Evolutionary conservation across 139 green algal genomes (phyloP).

Genomic region (Micromonas commoda): DNA sequence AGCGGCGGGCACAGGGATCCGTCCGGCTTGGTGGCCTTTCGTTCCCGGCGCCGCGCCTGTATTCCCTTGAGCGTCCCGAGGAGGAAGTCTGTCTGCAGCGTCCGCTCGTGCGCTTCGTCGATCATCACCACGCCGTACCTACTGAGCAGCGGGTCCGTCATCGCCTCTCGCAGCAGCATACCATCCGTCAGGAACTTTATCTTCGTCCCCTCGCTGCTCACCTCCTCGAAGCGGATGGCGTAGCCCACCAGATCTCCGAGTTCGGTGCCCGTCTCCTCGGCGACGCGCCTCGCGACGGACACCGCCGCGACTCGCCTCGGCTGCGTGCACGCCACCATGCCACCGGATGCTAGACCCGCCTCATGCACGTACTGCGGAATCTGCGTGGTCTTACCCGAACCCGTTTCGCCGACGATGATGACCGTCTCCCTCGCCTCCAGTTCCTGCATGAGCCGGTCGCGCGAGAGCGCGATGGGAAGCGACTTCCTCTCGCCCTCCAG

Average conservation of each 20-base stretch:
- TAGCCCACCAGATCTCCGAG: constrained; percentile 75
- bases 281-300: constrained; percentile 87
- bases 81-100: constrained; percentile 95
- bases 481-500: constrained; percentile 60
- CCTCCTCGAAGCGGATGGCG: constrained; percentile 97
- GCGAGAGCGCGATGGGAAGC: constrained; percentile 89
- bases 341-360: not conserved
- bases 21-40: constrained; percentile 44
- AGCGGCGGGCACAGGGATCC: constrained; percentile 20
- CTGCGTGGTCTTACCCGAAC: constrained; percentile 94
- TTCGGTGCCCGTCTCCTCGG: constrained; percentile 81
- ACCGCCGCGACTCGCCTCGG: constrained; percentile 92
- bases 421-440: constrained; percentile 78
- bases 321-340: constrained; percentile 88
- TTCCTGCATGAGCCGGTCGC: constrained; percentile 77
- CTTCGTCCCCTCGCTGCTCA: constrained; percentile 74
- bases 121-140: constrained; percentile 86
- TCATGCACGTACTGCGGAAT: constrained; percentile 49
- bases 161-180: constrained; percentile 91
- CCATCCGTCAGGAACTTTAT: constrained; percentile 99
- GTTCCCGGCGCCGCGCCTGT: not conserved
- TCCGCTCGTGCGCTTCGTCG: constrained; percentile 97
- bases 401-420: constrained; percentile 86
- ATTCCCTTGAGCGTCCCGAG: constrained; percentile 92
- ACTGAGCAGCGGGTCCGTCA: constrained; percentile 71